Evolutionary conservation across 129 eudicot species (phyloP).

Genomic region (Pittosporum tobira): DNA sequence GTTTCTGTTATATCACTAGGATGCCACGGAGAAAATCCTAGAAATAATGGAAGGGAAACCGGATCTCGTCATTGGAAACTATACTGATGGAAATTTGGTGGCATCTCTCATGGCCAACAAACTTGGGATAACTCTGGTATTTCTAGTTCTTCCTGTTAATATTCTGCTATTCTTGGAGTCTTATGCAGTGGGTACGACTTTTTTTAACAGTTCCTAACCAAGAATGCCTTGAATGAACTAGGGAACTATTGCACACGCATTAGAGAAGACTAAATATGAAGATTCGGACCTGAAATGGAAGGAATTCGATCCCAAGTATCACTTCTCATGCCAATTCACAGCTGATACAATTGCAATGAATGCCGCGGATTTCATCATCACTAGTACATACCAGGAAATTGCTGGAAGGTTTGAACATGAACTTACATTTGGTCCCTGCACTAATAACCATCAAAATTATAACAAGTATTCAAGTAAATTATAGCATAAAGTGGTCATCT

Average conservation of each 20-base stretch:
- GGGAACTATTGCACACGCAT: constrained; percentile 97
- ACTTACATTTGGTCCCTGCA: neutral
- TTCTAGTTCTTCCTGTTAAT: neutral
- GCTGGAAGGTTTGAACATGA: constrained; percentile 70
- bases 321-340: constrained; percentile 92
- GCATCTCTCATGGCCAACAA: constrained; percentile 92
- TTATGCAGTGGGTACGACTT: too few relatives aligned
- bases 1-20: constrained; percentile 31
- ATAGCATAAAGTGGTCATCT: neutral
- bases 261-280: constrained; percentile 98
- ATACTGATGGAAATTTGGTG: constrained; percentile 91
- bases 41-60: constrained; percentile 95
- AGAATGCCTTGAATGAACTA: constrained; percentile 14
- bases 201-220: neutral
- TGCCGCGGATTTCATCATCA: constrained; percentile 90
- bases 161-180: neutral
- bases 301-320: constrained; percentile 77
- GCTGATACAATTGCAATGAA: constrained; percentile 96
- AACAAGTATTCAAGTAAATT: neutral
- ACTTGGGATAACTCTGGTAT: constrained; percentile 84
- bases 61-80: constrained; percentile 84
- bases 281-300: constrained; percentile 93
- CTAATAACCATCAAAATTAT: neutral
- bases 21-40: constrained; percentile 61
- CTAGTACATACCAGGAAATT: constrained; percentile 97